Percentiles rank a stretch among this genome's conserved stretches.
Conservation (phyloP, 257 asterid species). For the Solanum megistacrolobum region DNA sequence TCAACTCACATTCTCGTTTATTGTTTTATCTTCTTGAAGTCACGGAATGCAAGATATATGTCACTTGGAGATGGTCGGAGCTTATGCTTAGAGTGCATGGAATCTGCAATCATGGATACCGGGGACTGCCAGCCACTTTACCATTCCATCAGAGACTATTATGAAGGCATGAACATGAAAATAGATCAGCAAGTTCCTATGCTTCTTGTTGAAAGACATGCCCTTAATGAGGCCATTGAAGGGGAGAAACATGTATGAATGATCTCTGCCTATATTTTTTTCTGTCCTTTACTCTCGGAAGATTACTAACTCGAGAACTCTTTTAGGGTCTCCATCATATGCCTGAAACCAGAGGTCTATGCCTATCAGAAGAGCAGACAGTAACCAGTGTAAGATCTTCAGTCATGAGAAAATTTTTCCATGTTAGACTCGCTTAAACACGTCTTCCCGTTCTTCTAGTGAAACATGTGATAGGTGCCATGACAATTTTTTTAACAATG, state of each 20-base stretch:
- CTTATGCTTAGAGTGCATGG: slow-evolving; percentile 95
- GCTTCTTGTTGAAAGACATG: slow-evolving; percentile 96
- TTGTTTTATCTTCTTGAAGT: slow-evolving; percentile 21
- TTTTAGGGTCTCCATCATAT: slow-evolving; percentile 86
- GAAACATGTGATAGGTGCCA: neutral
- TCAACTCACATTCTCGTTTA: neutral
- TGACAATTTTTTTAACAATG: neutral
- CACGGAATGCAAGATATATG: slow-evolving; percentile 54
- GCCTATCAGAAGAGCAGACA: slow-evolving; percentile 97
- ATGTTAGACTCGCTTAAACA: neutral
- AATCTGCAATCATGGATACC: slow-evolving; percentile 92
- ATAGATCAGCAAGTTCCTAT: slow-evolving; percentile 84
- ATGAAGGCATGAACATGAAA: slow-evolving; percentile 97
- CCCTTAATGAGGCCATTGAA: slow-evolving; percentile 95
- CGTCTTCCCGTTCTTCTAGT: neutral
- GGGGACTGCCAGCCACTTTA: slow-evolving; percentile 93
- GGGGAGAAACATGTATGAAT: slow-evolving; percentile 80
- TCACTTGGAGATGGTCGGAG: slow-evolving; percentile 90
- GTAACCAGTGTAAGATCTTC: slow-evolving; percentile 68
- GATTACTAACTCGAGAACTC: neutral
- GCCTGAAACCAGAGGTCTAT: slow-evolving; percentile 97
- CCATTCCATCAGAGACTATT: slow-evolving; percentile 84
- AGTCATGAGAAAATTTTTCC: neutral
- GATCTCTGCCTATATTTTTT: neutral
- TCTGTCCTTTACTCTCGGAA: neutral